Evolutionary conservation across 2,329 filamentous ascomycete species (phyloP).

Genomic region (Botrytis medusae): DNA sequence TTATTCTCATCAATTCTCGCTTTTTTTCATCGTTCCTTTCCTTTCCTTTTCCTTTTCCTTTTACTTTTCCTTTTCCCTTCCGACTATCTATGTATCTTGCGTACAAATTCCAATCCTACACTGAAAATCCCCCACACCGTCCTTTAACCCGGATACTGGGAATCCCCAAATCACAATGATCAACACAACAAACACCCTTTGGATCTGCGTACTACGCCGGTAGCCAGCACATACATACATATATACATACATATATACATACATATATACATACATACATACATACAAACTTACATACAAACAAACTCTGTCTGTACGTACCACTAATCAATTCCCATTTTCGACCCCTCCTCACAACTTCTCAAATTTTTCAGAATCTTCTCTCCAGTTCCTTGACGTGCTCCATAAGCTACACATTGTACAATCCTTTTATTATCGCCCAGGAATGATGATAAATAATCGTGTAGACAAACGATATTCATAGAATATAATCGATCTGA

Average conservation of each 20-base stretch:
- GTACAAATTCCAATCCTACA: background rate
- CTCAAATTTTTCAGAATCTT: background rate
- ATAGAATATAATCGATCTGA: background rate
- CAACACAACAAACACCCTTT: background rate
- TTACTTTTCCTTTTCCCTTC: no score
- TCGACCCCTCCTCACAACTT: background rate
- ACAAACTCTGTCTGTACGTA: background rate
- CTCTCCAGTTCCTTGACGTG: background rate
- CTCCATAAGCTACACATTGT: constrained; percentile 1
- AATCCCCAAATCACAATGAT: background rate
- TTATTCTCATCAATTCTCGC: background rate
- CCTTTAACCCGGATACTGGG: background rate
- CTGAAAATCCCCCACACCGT: background rate
- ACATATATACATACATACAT: constrained; percentile 11
- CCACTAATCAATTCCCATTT: background rate
- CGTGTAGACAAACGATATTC: background rate
- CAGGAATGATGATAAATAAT: background rate
- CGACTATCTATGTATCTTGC: background rate
- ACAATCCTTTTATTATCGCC: background rate
- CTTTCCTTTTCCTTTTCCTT: background rate
- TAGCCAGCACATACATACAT: constrained; percentile 16
- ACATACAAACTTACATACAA: background rate
- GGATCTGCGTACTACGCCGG: constrained; percentile 2
- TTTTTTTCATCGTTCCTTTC: background rate
- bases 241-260: background rate